Conservation (phyloP, 2,329 filamentous ascomycete genomes). For the Penicillium sp. region DNA sequence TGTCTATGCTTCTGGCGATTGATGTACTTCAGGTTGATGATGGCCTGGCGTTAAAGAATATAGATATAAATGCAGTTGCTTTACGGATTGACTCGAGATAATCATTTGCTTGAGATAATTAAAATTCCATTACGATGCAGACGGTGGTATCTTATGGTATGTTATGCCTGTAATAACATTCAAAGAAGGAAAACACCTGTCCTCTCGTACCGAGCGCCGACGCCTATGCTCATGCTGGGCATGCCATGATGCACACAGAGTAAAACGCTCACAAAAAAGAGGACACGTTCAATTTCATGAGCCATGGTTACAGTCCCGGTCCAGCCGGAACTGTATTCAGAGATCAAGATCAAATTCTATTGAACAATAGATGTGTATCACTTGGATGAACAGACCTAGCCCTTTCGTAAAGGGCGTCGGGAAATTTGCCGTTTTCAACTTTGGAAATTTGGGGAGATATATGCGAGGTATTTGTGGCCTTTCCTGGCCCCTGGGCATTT, state of each 20-base stretch:
- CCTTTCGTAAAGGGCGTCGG: not conserved
- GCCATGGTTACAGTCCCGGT: not conserved
- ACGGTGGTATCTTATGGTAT: conserved; percentile 27
- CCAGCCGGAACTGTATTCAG: not conserved
- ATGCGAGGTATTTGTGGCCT: not conserved
- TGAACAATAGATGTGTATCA: not conserved
- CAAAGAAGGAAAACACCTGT: not conserved
- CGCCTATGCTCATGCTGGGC: not conserved
- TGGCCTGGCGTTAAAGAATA: not conserved
- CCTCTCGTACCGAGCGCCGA: not conserved
- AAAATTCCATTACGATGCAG: conserved; percentile 7
- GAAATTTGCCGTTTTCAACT: not conserved
- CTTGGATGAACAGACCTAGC: not conserved
- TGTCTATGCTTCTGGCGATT: not conserved
- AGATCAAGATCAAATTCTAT: not conserved
- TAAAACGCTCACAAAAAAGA: conserved; percentile 4
- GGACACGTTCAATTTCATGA: not conserved
- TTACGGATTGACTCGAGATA: no score
- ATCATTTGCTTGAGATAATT: not conserved
- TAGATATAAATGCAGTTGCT: no score
- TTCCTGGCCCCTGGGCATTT: not conserved
- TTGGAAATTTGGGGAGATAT: not conserved
- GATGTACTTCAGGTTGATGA: not conserved
- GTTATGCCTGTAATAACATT: conserved; percentile 2
- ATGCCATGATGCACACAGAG: not conserved